These are phyloP conservation scores for Lecanicillium sp. DNA, from an alignment of 2,329 filamentous ascomycete genomes.

Conservation along the genomic window DNA sequence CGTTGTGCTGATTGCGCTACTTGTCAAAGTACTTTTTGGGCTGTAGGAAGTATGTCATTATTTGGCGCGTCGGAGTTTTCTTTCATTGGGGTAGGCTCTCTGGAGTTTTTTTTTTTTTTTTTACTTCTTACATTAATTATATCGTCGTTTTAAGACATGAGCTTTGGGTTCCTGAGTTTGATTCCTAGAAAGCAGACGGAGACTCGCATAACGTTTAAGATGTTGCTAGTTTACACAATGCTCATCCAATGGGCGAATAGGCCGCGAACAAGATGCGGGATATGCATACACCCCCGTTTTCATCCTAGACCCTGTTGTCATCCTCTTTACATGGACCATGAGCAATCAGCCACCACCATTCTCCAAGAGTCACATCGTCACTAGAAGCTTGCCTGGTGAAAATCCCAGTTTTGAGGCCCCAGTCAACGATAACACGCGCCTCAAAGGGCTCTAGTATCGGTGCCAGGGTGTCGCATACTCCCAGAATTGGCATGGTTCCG, in stretches of 20 bases:
- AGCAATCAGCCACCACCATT: constrained; percentile 64
- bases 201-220: no score
- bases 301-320: no score
- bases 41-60: constrained; percentile 8
- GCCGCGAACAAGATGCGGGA: no score
- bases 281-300: no score
- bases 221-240: no score
- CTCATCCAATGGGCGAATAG: no score
- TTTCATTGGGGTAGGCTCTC: neutral
- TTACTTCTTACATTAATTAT: no score
- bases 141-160: no score
- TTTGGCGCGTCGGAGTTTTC: neutral
- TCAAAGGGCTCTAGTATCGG: constrained; percentile 59
- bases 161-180: no score
- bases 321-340: no score
- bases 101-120: constrained; percentile 3
- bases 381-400: constrained; percentile 36
- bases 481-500: constrained; percentile 48
- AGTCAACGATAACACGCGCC: constrained; percentile 50
- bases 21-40: constrained; percentile 49
- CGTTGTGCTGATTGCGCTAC: constrained; percentile 62
- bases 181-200: no score
- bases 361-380: constrained; percentile 41
- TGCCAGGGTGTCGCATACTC: constrained; percentile 49
- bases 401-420: constrained; percentile 50